Base-by-base conservation (phyloP, 2,329 filamentous ascomycete species). In the Tolypocladium album region DNA sequence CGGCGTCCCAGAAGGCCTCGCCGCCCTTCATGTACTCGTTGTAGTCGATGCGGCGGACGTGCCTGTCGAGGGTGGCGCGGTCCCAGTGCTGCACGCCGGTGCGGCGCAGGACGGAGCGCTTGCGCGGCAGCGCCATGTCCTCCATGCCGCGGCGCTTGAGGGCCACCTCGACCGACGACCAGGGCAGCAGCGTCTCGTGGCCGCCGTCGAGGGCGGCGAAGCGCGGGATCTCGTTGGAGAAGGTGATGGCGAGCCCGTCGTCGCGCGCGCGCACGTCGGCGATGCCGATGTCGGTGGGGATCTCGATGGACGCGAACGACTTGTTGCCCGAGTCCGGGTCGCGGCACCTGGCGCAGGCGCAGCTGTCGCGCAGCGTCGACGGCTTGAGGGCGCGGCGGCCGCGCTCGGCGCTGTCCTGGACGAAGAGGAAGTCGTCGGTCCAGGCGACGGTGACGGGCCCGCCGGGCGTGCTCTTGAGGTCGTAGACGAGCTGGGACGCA, bases 1-100 rank as follows among this genome's bases (percentile, higher is more conserved):
- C 76, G 3, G 84, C 87, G 3, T 77, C 70, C 67, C 80, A 82
- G 60, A 96, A 85, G 42, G 69, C 67, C 0, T 76, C 77, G 0
- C 72, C 67, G 56, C 83, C 83, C 22, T 75, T 70, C 79, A 95
- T 88, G 74, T 91, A 97, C 45, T 86, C 84, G 0, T 83, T 68
- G 72, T 88, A 96, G 59, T 85, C 78, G 52, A 94, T 77, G 72
- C 82, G 85, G 56, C 77, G 74, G 13, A 85, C 75, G n/a, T 79
- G 72, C 9, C 67, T 56, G 61, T 66, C 63, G 57, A 77, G 78
- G 0, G 43, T 65, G 0, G 62, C 53, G 3, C 64, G 66, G 64
- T 81, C 73, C 81, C 81, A 82, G 62, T 73, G 68, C 3, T 64
- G 67, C 40, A 72, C 66, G 4, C 72, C 72, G 1, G 72, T 72